Evolutionary conservation across 768 basidiomycete genomes (phyloP).

Genomic region (Pleurotus citrinopileatus): DNA sequence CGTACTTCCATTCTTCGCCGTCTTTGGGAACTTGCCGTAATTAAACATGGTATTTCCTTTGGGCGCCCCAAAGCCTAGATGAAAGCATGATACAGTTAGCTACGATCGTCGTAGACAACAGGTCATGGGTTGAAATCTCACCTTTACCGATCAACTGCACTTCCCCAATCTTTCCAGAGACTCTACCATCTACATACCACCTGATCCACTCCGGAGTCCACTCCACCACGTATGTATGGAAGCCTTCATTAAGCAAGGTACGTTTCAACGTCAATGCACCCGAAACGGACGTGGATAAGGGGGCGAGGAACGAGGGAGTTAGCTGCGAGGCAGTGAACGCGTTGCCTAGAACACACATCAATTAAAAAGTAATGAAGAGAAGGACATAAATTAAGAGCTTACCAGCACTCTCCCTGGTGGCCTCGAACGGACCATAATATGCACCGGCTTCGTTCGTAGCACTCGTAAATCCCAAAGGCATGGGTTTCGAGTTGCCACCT

Average conservation of each 20-base stretch:
- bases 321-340: slow-evolving; percentile 11
- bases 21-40: slow-evolving; percentile 57
- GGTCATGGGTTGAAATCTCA: slow-evolving; percentile 31
- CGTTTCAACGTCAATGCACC: slow-evolving; percentile 58
- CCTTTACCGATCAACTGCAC: slow-evolving; percentile 43
- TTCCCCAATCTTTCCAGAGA: slow-evolving; percentile 55
- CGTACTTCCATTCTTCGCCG: slow-evolving; percentile 55
- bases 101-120: slow-evolving; percentile 72
- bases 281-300: slow-evolving; percentile 18
- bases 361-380: slow-evolving; percentile 13
- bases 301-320: slow-evolving; percentile 7
- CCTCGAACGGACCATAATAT: slow-evolving; percentile 2
- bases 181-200: slow-evolving; percentile 71
- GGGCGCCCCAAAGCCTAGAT: slow-evolving; percentile 34
- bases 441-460: slow-evolving; percentile 28
- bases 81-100: slow-evolving; percentile 40
- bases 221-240: slow-evolving; percentile 76
- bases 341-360: slow-evolving; percentile 22
- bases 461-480: slow-evolving; percentile 18
- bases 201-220: slow-evolving; percentile 74
- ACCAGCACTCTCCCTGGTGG: slow-evolving; percentile 4
- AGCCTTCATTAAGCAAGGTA: slow-evolving; percentile 48
- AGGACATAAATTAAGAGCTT: background rate
- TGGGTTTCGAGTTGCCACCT: background rate
- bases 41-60: background rate